A percentile compares a stretch with the other conserved stretches of the same genome.
These are phyloP conservation scores for Blastomyces silverae DNA, from an alignment of 2,329 filamentous ascomycete genomes.

Conservation along the genomic window DNA sequence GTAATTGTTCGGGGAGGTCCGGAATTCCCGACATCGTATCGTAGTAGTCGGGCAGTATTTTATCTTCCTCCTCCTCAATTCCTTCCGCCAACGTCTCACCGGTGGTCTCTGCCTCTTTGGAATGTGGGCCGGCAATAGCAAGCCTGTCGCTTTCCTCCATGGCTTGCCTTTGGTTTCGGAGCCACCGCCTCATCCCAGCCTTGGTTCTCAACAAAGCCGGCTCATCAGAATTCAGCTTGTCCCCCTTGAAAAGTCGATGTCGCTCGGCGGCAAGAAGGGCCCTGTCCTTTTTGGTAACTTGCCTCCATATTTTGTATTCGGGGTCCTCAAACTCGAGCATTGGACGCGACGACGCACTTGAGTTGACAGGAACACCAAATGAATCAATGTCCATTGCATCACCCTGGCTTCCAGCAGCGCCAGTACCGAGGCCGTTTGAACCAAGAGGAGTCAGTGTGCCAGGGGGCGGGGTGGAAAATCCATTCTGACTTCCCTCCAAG, in stretches of 20 bases:
- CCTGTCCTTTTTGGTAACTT: slow-evolving; percentile 94
- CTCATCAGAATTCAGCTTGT: slow-evolving; percentile 78
- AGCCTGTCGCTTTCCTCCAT: slow-evolving; percentile 44
- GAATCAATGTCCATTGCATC: slow-evolving; percentile 86
- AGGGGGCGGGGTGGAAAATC: slow-evolving; percentile 73
- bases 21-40: slow-evolving; percentile 79
- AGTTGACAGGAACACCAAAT: slow-evolving; percentile 57
- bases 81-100: slow-evolving; percentile 83
- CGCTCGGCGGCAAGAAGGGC: slow-evolving; percentile 80
- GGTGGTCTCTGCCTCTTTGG: slow-evolving; percentile 43
- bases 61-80: slow-evolving; percentile 84
- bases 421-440: slow-evolving; percentile 59
- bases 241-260: slow-evolving; percentile 75
- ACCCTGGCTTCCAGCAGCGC: slow-evolving; percentile 58
- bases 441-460: slow-evolving; percentile 71
- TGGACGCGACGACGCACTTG: slow-evolving; percentile 59
- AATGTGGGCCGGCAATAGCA: slow-evolving; percentile 41
- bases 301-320: slow-evolving; percentile 97
- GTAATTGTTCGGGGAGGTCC: slow-evolving; percentile 67
- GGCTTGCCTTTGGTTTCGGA: slow-evolving; percentile 69
- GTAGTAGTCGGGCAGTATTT: slow-evolving; percentile 88
- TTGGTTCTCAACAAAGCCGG: slow-evolving; percentile 79
- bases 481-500: slow-evolving; percentile 70
- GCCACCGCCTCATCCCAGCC: slow-evolving; percentile 80
- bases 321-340: slow-evolving; percentile 78